Conservation (phyloP, 192 early-diverging fungal species). For the Rhizoclosmatium sp. region DNA sequence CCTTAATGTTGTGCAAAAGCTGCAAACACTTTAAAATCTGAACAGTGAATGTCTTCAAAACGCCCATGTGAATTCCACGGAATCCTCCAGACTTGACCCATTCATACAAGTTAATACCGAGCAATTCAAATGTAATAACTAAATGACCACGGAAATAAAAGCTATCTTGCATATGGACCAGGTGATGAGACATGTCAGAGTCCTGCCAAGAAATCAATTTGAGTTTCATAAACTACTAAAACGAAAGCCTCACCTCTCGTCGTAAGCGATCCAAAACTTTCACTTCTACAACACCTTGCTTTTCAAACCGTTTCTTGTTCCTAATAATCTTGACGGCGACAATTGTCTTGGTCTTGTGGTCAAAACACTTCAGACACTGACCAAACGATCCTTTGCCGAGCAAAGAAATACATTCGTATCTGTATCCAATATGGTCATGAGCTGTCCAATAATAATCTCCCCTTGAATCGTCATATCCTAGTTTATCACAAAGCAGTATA, state of each 20-base stretch:
- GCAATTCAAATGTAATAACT: slow-evolving; percentile 93
- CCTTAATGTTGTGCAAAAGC: slow-evolving; percentile 74
- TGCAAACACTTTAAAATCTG: slow-evolving; percentile 87
- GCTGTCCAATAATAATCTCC: slow-evolving; percentile 89
- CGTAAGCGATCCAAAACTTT: slow-evolving; percentile 90
- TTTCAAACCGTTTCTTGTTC: slow-evolving; percentile 97
- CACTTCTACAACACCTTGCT: slow-evolving; percentile 94
- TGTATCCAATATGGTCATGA: slow-evolving; percentile 90
- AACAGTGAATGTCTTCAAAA: slow-evolving; percentile 76
- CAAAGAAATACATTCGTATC: slow-evolving; percentile 90
- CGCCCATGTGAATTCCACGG: slow-evolving; percentile 81
- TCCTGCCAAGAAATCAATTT: slow-evolving; percentile 63
- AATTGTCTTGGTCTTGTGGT: slow-evolving; percentile 88
- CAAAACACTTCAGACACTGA: slow-evolving; percentile 90
- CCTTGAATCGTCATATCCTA: slow-evolving; percentile 91
- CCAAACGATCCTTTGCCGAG: slow-evolving; percentile 97
- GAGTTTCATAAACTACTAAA: slow-evolving; percentile 5
- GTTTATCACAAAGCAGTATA: neutral
- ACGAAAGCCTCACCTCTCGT: slow-evolving; percentile 65
- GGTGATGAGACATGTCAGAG: slow-evolving; percentile 76
- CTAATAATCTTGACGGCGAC: slow-evolving; percentile 96
- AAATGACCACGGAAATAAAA: slow-evolving; percentile 97
- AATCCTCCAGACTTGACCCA: slow-evolving; percentile 94
- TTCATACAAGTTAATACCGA: slow-evolving; percentile 96
- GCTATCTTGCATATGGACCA: slow-evolving; percentile 87